These are phyloP conservation scores for Eimeria brunetti DNA, from an alignment of 169 alveolate species.

Conservation along the genomic window DNA sequence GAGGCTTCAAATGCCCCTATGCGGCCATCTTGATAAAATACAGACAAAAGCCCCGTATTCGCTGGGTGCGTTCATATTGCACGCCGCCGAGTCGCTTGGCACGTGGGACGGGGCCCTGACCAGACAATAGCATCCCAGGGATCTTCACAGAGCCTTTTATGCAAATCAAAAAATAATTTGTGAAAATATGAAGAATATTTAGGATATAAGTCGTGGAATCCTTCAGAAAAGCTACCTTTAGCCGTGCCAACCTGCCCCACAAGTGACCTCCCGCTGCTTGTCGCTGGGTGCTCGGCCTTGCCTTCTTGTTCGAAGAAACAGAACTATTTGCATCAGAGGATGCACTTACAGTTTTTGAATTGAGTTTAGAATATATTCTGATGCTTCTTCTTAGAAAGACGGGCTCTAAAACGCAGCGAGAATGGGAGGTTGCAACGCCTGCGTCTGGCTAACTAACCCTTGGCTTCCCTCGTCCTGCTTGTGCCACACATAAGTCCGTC, in stretches of 20 bases:
- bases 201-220: background rate
- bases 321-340: background rate
- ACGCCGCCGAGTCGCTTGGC: constrained; percentile 38
- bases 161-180: background rate
- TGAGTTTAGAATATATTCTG: background rate
- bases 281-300: constrained; percentile 1
- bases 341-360: background rate
- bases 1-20: background rate
- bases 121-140: background rate
- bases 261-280: background rate
- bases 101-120: constrained; percentile 12
- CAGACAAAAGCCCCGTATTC: constrained; percentile 43
- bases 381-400: background rate
- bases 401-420: background rate
- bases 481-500: background rate
- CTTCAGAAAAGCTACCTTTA: background rate
- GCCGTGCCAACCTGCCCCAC: constrained; percentile 25
- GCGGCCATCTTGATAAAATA: background rate
- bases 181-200: background rate
- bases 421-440: background rate
- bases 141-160: background rate
- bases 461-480: background rate
- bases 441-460: background rate
- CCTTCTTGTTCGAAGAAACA: background rate
- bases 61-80: constrained; percentile 48